A percentile compares a stretch with the other conserved stretches of the same genome.
Conservation (phyloP, 768 basidiomycete genomes). For the Chlorophyllum brunneum region DNA sequence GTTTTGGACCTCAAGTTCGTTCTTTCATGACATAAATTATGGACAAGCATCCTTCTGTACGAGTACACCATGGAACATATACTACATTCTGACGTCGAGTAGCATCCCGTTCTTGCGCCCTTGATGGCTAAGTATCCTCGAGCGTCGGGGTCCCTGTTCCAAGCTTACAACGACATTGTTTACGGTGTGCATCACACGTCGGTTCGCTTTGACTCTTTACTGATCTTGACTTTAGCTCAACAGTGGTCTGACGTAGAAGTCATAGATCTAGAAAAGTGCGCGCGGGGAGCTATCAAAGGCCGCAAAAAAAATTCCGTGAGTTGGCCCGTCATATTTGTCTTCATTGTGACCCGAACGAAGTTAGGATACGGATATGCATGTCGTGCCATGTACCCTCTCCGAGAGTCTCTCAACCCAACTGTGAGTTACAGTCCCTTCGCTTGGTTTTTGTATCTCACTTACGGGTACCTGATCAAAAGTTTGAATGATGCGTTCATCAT, state of each 20-base stretch:
- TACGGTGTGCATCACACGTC: constrained; percentile 39
- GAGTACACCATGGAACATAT: not conserved
- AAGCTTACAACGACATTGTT: constrained; percentile 71
- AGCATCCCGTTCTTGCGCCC: constrained; percentile 46
- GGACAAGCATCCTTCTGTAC: constrained; percentile 28
- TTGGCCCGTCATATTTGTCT: not conserved
- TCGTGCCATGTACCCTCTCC: constrained; percentile 65
- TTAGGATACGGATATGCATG: constrained; percentile 43
- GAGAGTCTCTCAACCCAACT: constrained; percentile 63
- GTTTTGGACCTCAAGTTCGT: not conserved
- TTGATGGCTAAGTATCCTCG: constrained; percentile 59
- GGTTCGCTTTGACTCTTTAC: not conserved
- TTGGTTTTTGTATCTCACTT: not conserved
- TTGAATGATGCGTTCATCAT: constrained; percentile 46
- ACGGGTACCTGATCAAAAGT: constrained; percentile 38
- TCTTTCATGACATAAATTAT: constrained; percentile 13
- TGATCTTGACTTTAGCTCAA: constrained; percentile 48
- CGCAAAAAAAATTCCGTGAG: constrained; percentile 49
- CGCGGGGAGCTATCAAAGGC: constrained; percentile 57
- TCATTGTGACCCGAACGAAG: not conserved
- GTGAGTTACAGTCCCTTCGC: constrained; percentile 29
- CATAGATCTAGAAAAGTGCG: constrained; percentile 54
- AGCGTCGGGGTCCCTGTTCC: constrained; percentile 59
- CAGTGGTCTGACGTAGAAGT: constrained; percentile 66
- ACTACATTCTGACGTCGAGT: constrained; percentile 1